These are phyloP conservation scores for Jamesozyma jinghongensis DNA, from an alignment of 805 yeast genomes.

Conservation along the genomic window DNA sequence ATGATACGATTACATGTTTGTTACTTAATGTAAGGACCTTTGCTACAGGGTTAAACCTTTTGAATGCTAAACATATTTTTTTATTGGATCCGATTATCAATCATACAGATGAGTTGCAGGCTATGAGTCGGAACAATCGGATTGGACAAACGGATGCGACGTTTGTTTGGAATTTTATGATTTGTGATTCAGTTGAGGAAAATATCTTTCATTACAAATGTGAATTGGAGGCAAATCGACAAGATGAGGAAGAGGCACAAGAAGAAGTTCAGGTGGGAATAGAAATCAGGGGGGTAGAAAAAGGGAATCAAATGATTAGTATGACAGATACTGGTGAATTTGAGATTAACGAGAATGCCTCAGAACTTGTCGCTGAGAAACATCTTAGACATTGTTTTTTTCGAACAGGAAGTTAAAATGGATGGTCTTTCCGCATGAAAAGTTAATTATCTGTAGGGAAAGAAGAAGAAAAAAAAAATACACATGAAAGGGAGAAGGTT, in stretches of 20 bases:
- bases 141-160: slow-evolving; percentile 82
- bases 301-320: too few species aligned
- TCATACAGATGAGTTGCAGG: slow-evolving; percentile 80
- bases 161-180: slow-evolving; percentile 86
- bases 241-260: background rate
- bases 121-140: slow-evolving; percentile 83
- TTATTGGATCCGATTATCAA: slow-evolving; percentile 89
- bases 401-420: background rate
- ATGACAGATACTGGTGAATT: slow-evolving; percentile 18
- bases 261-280: slow-evolving; percentile 3
- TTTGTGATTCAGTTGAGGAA: slow-evolving; percentile 80
- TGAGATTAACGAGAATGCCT: slow-evolving; percentile 21
- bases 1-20: slow-evolving; percentile 66
- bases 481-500: too few species aligned
- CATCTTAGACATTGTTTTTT: slow-evolving; percentile 30
- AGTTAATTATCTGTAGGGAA: too few species aligned
- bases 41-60: slow-evolving; percentile 82
- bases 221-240: slow-evolving; percentile 17
- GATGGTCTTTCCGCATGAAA: too few species aligned
- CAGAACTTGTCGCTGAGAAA: slow-evolving; percentile 22
- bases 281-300: too few species aligned
- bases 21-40: slow-evolving; percentile 76
- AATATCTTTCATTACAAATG: slow-evolving; percentile 47
- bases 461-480: too few species aligned
- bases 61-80: slow-evolving; percentile 88